Conservation (phyloP, 2,329 filamentous ascomycete genomes). For the Albophoma yamanashiensis region DNA sequence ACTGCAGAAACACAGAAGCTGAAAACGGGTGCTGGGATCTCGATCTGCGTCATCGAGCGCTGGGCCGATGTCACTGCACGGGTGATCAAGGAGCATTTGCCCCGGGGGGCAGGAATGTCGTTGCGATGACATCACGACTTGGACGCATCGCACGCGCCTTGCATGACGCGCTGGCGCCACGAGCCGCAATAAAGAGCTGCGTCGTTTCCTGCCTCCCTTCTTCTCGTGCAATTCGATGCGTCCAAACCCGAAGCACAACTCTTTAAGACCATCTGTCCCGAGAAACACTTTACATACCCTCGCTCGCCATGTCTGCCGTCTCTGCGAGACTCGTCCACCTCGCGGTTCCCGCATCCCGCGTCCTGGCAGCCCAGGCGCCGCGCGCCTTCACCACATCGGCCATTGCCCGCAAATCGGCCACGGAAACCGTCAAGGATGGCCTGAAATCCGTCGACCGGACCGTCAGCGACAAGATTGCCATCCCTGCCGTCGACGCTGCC, state of each 20-base stretch:
- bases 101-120: slow-evolving; percentile 1
- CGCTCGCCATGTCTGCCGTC: slow-evolving; percentile 40
- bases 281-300: background rate
- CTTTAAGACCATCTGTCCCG: background rate
- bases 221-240: background rate
- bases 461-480: slow-evolving; percentile 50
- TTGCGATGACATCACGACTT: slow-evolving; percentile 1
- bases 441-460: slow-evolving; percentile 48
- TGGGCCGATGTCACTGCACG: background rate
- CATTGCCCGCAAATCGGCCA: slow-evolving; percentile 33
- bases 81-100: slow-evolving; percentile 2
- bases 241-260: background rate
- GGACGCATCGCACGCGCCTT: too few relatives aligned
- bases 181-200: background rate
- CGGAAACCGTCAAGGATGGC: slow-evolving; percentile 47
- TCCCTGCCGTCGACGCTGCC: slow-evolving; percentile 49
- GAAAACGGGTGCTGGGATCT: background rate
- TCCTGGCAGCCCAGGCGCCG: slow-evolving; percentile 27
- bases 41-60: background rate
- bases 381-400: slow-evolving; percentile 40
- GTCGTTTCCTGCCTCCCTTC: background rate
- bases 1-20: too few relatives aligned
- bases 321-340: slow-evolving; percentile 31
- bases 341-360: slow-evolving; percentile 19
- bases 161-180: background rate